Evolutionary conservation across 345 rosid genomes (phyloP), one percentile per base, ranked within the genome.

Genomic region (Populus simonii): DNA sequence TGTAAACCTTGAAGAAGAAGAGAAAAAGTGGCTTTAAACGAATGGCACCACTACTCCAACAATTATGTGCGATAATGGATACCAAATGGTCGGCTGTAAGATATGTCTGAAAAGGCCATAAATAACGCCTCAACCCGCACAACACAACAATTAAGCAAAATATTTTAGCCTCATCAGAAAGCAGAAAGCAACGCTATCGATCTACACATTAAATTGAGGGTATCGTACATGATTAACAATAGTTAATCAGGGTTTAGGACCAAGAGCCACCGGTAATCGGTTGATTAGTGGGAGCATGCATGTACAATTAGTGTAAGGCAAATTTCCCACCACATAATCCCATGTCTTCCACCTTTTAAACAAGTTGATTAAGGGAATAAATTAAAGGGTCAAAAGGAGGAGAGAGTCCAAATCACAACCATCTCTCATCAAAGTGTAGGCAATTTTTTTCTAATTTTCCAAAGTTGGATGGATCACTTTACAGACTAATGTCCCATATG

Each of bases 401-500:
- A 72, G 35, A 39, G 39, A 72, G 76, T 53, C 41, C 67, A 20
- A 55, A 78, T 38, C 61, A 31, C 20, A 73, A 67, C 36, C 72
- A 15, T 51, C 55, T 65, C 67, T 73, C 61, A 66, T 18, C 31
- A 53, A 73, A 72, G 55, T 36, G 27, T 36, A 43, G 3, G 45
- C 18, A 33, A n/a, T 55, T 29, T 13, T 2, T 75, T 75, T 67
- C 2, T 17, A 20, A 13, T 9, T 22, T 49, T 35, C 23, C 59
- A n/a, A 45, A 63, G 71, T 47, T 29, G 51, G 71, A 45, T 63
- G 33, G 49, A 47, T 35, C 55, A 47, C 51, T 53, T 73, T 55
- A 68, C 73, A 79, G 53, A 57, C 17, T 20, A 61, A 65, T 63
- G 53, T 66, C 66, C 57, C 76, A 66, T 66, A 62, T 70, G 75